phyloP scores from a whole-genome alignment of 2,329 filamentous ascomycete species.

The Alternaria rosae region DNA sequence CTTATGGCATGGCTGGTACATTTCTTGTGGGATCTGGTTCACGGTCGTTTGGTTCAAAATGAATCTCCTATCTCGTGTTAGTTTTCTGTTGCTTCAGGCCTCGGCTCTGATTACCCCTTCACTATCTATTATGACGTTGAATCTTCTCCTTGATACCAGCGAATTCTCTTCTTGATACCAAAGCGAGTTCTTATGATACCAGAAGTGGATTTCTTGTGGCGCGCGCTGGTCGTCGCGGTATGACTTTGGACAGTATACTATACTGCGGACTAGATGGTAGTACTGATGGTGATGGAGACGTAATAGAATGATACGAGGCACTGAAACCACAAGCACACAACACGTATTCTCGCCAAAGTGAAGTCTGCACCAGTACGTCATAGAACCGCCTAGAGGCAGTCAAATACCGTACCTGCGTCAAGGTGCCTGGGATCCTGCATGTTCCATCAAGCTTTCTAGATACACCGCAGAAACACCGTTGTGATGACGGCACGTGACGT shows the following conservation, averaged over 20 bases:
- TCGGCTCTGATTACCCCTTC: slow-evolving; percentile 22
- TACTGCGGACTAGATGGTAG: not conserved
- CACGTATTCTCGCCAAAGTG: not conserved
- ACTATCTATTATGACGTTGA: slow-evolving; percentile 36
- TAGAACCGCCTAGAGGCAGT: not conserved
- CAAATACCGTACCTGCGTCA: slow-evolving; percentile 8
- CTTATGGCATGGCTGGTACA: slow-evolving; percentile 35
- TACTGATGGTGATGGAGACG: not conserved
- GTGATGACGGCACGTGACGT: slow-evolving; percentile 10
- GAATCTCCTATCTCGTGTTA: slow-evolving; percentile 34
- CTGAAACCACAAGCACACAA: not conserved
- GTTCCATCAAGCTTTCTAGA: slow-evolving; percentile 5
- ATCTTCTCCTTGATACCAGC: slow-evolving; percentile 23
- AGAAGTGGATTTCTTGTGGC: not conserved
- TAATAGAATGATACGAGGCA: not conserved
- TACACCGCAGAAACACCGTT: slow-evolving; percentile 7
- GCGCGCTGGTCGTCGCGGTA: not conserved
- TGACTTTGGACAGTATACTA: not conserved
- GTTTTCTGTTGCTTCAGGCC: slow-evolving; percentile 20
- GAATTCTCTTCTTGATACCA: slow-evolving; percentile 29
- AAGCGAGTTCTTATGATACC: slow-evolving; percentile 15
- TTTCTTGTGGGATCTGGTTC: slow-evolving; percentile 32
- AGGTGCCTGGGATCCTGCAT: slow-evolving; percentile 1
- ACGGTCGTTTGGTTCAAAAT: slow-evolving; percentile 32
- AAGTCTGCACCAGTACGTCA: slow-evolving; percentile 1